Evolutionary conservation across 129 eudicot species (phyloP).

Genomic region (Lonicera japonica): DNA sequence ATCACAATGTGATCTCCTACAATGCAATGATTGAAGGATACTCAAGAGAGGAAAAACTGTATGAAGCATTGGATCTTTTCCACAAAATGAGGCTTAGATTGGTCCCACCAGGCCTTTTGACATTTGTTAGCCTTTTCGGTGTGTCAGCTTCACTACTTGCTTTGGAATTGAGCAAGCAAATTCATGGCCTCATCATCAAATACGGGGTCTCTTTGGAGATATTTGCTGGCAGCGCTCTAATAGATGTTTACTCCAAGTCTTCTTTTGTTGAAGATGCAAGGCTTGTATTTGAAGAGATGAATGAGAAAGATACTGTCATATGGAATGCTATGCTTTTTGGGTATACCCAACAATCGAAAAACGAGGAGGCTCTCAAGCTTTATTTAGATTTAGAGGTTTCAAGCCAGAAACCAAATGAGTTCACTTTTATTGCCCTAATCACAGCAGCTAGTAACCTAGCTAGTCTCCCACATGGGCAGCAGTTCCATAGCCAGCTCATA

Average conservation of each 20-base stretch:
- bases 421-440: constrained; percentile 53
- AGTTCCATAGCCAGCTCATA: constrained; percentile 44
- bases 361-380: constrained; percentile 44
- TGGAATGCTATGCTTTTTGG: constrained; percentile 78
- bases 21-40: constrained; percentile 78
- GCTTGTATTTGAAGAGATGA: constrained; percentile 46
- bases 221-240: constrained; percentile 49
- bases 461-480: constrained; percentile 47
- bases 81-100: constrained; percentile 43
- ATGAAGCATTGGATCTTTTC: constrained; percentile 57
- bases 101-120: constrained; percentile 46
- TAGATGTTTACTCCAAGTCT: constrained; percentile 62
- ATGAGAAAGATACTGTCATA: constrained; percentile 51
- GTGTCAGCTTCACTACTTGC: constrained; percentile 44
- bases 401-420: constrained; percentile 35
- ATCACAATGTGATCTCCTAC: constrained; percentile 39
- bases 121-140: constrained; percentile 70
- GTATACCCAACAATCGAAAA: constrained; percentile 45
- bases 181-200: constrained; percentile 46
- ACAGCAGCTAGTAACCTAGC: constrained; percentile 54
- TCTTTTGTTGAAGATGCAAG: constrained; percentile 41
- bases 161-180: constrained; percentile 45
- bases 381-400: constrained; percentile 37
- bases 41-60: constrained; percentile 34
- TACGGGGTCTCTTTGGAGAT: constrained; percentile 29